phyloP scores from a whole-genome alignment of 768 basidiomycete species.

The Auricularia heimuer region DNA sequence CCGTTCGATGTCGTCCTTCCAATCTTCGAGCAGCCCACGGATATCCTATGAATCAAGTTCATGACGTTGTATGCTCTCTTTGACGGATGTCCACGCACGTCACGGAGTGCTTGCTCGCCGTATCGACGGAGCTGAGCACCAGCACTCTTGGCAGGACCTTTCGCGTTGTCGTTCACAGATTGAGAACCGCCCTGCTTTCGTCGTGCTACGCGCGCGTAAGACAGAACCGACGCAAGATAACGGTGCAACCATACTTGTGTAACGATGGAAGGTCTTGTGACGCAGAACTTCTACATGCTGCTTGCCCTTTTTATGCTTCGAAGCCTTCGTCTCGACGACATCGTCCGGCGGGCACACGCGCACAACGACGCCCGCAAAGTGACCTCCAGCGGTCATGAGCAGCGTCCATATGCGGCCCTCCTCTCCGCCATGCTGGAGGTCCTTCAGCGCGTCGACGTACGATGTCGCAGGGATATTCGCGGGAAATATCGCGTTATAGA shows the following conservation, averaged over 20 bases:
- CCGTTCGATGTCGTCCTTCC: slow-evolving; percentile 77
- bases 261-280: slow-evolving; percentile 97
- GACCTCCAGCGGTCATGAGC: slow-evolving; percentile 96
- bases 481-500: slow-evolving; percentile 74
- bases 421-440: slow-evolving; percentile 46
- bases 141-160: slow-evolving; percentile 86
- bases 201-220: slow-evolving; percentile 48
- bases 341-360: slow-evolving; percentile 46
- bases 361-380: slow-evolving; percentile 90
- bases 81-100: slow-evolving; percentile 40
- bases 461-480: slow-evolving; percentile 25
- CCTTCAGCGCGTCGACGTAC: slow-evolving; percentile 52
- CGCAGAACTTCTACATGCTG: slow-evolving; percentile 71
- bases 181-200: slow-evolving; percentile 97
- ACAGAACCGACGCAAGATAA: slow-evolving; percentile 10
- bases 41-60: slow-evolving; percentile 55
- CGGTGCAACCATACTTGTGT: slow-evolving; percentile 63
- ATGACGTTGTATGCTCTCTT: no score
- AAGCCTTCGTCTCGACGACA: slow-evolving; percentile 38
- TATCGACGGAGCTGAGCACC: slow-evolving; percentile 91
- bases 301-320: slow-evolving; percentile 55
- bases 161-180: slow-evolving; percentile 82
- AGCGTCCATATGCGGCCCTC: slow-evolving; percentile 78
- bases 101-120: slow-evolving; percentile 86
- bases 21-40: slow-evolving; percentile 67